Percentiles rank a stretch among this genome's conserved stretches.
Evolutionary conservation across 1,284 basidiomycete species (phyloP).

Genomic region (Melampsora occidentalis): DNA sequence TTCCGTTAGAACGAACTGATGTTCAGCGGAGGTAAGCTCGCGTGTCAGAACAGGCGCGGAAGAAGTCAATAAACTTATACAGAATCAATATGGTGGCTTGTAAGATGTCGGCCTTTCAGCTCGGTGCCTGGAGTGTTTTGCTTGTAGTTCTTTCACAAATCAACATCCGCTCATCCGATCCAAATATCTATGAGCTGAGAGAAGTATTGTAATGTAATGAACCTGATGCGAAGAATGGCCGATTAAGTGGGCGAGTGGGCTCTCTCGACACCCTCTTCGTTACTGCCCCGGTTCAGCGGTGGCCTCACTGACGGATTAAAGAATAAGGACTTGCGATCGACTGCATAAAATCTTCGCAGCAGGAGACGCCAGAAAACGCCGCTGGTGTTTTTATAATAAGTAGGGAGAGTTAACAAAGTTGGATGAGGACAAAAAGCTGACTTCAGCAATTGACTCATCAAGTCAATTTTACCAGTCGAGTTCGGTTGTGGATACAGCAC

Average conservation of each 20-base stretch:
- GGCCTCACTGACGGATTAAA: neutral
- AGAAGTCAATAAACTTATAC: neutral
- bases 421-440: neutral
- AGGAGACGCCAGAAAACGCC: constrained; percentile 5
- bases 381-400: neutral
- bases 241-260: constrained; percentile 3
- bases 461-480: too few relatives aligned
- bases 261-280: neutral
- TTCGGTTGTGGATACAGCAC: too few relatives aligned
- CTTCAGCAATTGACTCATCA: neutral
- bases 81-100: constrained; percentile 5
- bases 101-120: neutral
- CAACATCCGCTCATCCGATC: neutral
- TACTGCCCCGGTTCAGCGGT: neutral
- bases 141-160: neutral
- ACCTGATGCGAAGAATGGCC: neutral
- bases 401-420: neutral
- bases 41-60: constrained; percentile 8
- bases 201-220: neutral
- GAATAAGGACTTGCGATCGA: neutral
- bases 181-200: constrained; percentile 5
- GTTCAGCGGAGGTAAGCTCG: constrained; percentile 1
- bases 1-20: neutral
- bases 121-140: neutral
- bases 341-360: constrained; percentile 6